Percentiles rank a stretch among this genome's conserved stretches.
Evolutionary conservation across 1,284 basidiomycete species (phyloP).

Genomic region (Tausonia pullulans): DNA sequence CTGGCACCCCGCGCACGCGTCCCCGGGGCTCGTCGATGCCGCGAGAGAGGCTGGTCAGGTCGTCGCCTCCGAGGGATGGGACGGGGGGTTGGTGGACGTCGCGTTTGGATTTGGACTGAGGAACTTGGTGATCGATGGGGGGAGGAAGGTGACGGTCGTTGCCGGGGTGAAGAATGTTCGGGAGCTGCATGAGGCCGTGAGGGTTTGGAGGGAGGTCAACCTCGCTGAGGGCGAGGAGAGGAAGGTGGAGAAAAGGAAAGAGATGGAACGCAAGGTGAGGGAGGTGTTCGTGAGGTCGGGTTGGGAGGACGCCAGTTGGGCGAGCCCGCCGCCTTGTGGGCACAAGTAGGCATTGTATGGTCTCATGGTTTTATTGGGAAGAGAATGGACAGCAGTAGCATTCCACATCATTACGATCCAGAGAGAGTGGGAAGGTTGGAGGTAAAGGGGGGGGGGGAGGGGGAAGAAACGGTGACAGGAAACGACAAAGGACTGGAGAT

Average conservation of each 20-base stretch:
- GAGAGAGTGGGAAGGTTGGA: too few species aligned
- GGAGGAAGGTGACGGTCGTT: constrained; percentile 52
- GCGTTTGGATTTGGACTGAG: constrained; percentile 63
- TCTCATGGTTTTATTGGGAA: too few species aligned
- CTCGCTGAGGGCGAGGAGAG: constrained; percentile 28
- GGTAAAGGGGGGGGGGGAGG: too few species aligned
- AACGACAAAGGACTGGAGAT: too few species aligned
- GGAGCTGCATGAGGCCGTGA: constrained; percentile 64
- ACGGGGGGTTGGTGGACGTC: constrained; percentile 49
- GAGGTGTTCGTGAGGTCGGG: constrained; percentile 44
- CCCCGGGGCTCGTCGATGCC: constrained; percentile 18
- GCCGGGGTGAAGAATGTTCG: constrained; percentile 56
- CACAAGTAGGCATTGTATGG: too few species aligned
- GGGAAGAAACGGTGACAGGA: too few species aligned
- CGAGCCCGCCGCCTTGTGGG: constrained; percentile 19
- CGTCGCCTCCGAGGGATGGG: constrained; percentile 22
- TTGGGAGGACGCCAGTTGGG: constrained; percentile 41
- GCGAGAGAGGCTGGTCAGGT: constrained; percentile 22
- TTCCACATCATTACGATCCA: too few species aligned
- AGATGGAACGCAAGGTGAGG: constrained; percentile 42
- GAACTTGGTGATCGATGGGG: constrained; percentile 28
- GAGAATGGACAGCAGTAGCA: too few species aligned
- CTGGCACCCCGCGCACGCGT: constrained; percentile 69
- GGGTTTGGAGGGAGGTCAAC: constrained; percentile 52
- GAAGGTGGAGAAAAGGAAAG: constrained; percentile 35